Conservation (phyloP, 2,329 filamentous ascomycete species). For the Colletotrichum spinosum region DNA sequence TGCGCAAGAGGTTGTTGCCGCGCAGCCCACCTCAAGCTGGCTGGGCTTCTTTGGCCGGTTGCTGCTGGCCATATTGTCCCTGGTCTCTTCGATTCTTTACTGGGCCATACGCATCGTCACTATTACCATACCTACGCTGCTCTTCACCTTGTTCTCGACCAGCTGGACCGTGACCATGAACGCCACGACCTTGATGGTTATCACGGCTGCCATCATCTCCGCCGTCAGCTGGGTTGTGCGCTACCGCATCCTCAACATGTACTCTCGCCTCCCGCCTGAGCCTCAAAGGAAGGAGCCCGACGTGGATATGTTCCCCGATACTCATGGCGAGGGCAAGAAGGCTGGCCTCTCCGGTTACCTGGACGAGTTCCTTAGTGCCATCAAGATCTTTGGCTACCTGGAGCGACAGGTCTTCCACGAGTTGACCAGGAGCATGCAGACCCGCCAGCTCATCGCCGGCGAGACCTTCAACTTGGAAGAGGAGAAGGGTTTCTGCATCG, state of each 20-base stretch:
- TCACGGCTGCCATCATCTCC: conserved; percentile 81
- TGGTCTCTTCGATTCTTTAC: conserved; percentile 72
- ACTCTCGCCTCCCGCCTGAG: conserved; percentile 91
- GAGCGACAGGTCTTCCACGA: conserved; percentile 98
- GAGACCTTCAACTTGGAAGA: conserved; percentile 96
- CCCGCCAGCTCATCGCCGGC: conserved; percentile 92
- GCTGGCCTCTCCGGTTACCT: conserved; percentile 94
- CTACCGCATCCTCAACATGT: conserved; percentile 97
- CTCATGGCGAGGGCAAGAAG: conserved; percentile 89
- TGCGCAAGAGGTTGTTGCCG: conserved; percentile 49
- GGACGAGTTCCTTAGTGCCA: conserved; percentile 97
- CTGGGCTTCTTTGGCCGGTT: conserved; percentile 67
- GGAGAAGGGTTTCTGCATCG: conserved; percentile 97
- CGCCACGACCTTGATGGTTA: conserved; percentile 90
- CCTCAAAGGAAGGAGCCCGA: conserved; percentile 96
- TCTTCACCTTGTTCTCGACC: conserved; percentile 91
- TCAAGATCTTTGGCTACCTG: conserved; percentile 98
- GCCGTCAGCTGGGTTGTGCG: conserved; percentile 92
- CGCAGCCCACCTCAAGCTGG: conserved; percentile 63
- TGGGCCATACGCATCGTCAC: conserved; percentile 88
- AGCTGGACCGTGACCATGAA: conserved; percentile 99
- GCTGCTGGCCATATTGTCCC: conserved; percentile 65
- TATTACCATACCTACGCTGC: conserved; percentile 87
- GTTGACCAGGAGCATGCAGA: conserved; percentile 97
- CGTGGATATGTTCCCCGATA: conserved; percentile 93